Base-by-base conservation (phyloP, 1,139 yeast genomes). In the Blastobotrys serpentis region DNA sequence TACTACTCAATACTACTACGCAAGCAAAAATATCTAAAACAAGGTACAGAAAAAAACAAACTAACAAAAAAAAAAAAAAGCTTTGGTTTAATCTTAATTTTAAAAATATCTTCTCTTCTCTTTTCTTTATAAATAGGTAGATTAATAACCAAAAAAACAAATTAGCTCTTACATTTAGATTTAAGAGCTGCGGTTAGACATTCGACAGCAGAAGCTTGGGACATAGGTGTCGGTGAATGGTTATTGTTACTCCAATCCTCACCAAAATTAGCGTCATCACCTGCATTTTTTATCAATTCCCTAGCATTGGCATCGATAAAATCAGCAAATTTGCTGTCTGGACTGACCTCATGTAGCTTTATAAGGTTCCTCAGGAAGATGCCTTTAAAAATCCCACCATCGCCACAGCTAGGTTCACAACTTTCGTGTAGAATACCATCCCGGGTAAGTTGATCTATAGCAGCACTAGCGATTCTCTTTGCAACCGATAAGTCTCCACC, bases 301-400 rank as follows among this genome's bases (percentile, higher is more conserved):
- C 40, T n/a, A 3, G 53, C 53, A 25, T 50, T 50, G 16, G n/a
- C 22, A 18, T 10, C 26, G 23, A 50, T 44, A 21, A 44, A 43
- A 17, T 29, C 38, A 10, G 36, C 29, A 25, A 41, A 50, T 16
- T 36, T 45, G 10, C 29, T 22, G 23, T 47, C 45, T 26, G 42
- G 49, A 16, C 46, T 42, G 14, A 22, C 45, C 7, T 33, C 38
- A 7, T 49, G 42, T 13, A 55, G 48, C 17, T 39, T 45, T 11
- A 38, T 40, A 33, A 55, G 49, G 44, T 54, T 54, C 34, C 58
- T 47, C 22, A 55, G 42, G 30, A 52, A 55, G 13, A 54, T 48
- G 2, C 58, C 57, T 42, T 55, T 55, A 47, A 55, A 55, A n/a
- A 48, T 47, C 2, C 48, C 48, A 2, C 51, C 56, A n/a, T 55